Evolutionary conservation across 768 basidiomycete genomes (phyloP).

Genomic region (Serendipita indica): DNA sequence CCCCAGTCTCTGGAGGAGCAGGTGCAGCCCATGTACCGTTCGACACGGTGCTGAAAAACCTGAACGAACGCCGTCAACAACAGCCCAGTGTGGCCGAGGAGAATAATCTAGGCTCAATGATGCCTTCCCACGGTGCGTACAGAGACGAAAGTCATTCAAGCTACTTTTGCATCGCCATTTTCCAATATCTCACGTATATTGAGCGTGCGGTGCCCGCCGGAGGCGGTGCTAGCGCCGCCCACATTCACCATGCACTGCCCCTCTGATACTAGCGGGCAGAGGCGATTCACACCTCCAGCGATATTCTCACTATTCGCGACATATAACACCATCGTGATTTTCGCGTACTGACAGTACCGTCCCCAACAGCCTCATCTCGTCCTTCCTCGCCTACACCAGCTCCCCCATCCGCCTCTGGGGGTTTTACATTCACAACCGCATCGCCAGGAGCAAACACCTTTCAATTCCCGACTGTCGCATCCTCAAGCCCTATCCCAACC

Average conservation of each 20-base stretch:
- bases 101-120: slow-evolving; percentile 23
- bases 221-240: no score
- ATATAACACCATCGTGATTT: no score
- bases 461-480: not conserved
- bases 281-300: not conserved
- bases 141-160: no score
- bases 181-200: slow-evolving; percentile 2
- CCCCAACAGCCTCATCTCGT: slow-evolving; percentile 2
- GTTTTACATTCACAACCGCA: not conserved
- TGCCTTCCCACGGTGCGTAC: slow-evolving; percentile 11
- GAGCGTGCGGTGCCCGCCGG: not conserved
- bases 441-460: not conserved
- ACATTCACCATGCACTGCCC: not conserved
- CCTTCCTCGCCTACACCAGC: not conserved
- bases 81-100: slow-evolving; percentile 25
- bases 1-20: slow-evolving; percentile 45
- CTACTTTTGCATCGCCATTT: slow-evolving; percentile 4
- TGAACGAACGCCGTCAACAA: slow-evolving; percentile 33
- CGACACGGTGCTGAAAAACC: slow-evolving; percentile 34
- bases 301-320: no score
- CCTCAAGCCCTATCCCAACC: not conserved
- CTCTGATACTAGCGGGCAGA: not conserved
- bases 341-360: not conserved
- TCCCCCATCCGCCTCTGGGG: not conserved
- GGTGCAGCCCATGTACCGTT: slow-evolving; percentile 40